A percentile compares a stretch with the other conserved stretches of the same genome.
phyloP scores from a whole-genome alignment of 176 grass and related monocot genomes.

The Metroxylon sagu region DNA sequence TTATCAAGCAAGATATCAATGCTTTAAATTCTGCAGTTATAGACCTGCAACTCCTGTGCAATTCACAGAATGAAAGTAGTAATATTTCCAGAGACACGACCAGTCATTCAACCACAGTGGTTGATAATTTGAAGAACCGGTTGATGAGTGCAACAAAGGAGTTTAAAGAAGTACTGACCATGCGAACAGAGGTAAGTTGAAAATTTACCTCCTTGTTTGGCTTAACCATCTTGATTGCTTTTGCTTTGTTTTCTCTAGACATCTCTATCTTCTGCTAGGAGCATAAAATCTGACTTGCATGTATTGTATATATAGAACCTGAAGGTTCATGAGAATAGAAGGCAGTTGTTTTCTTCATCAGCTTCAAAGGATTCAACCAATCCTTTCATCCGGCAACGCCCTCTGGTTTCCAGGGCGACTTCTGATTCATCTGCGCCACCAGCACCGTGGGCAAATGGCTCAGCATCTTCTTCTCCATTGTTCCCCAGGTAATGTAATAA shows the following conservation, averaged over 20 bases:
- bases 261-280: background rate
- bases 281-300: background rate
- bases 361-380: background rate
- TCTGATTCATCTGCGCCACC: background rate
- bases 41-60: constrained; percentile 1
- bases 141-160: constrained; percentile 1
- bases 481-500: no score
- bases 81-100: background rate
- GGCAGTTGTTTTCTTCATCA: constrained; percentile 1
- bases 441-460: background rate
- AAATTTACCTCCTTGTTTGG: background rate
- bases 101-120: background rate
- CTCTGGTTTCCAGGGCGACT: background rate
- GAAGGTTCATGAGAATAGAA: background rate
- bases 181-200: background rate
- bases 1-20: constrained; percentile 4
- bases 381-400: background rate
- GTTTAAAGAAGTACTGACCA: background rate
- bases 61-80: constrained; percentile 6
- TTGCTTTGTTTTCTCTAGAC: no score
- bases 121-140: constrained; percentile 2
- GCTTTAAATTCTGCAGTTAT: constrained; percentile 1
- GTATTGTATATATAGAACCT: background rate
- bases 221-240: no score
- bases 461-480: background rate